These are phyloP conservation scores for Psilocybe tampanensis DNA, from an alignment of 768 basidiomycete species.

Conservation along the genomic window DNA sequence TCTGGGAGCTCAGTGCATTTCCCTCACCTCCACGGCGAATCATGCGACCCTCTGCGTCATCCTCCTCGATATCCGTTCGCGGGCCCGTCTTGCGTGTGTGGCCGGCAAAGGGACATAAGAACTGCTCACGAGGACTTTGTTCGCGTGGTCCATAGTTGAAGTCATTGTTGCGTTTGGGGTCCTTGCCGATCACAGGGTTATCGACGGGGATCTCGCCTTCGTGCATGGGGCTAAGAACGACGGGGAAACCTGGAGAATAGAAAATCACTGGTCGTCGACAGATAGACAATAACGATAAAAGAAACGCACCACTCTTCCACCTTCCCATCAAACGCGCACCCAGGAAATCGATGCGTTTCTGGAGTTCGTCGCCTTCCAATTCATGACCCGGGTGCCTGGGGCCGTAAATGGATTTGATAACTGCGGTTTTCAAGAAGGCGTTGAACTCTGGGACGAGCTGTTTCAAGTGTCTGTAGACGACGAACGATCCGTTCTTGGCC, in stretches of 20 bases:
- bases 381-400: background rate
- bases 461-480: constrained; percentile 36
- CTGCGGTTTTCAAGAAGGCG: constrained; percentile 12
- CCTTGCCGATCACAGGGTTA: constrained; percentile 6
- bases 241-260: background rate
- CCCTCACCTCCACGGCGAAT: background rate
- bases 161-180: constrained; percentile 32
- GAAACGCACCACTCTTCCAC: background rate
- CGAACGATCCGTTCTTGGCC: constrained; percentile 35
- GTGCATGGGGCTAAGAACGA: background rate
- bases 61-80: constrained; percentile 17
- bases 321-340: constrained; percentile 13
- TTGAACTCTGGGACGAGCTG: constrained; percentile 32
- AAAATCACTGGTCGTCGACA: too few species aligned
- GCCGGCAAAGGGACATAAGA: constrained; percentile 33
- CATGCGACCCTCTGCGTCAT: background rate
- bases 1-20: background rate
- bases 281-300: background rate
- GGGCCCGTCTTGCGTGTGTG: constrained; percentile 34
- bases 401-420: background rate
- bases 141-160: constrained; percentile 22
- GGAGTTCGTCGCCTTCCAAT: background rate
- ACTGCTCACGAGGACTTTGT: background rate
- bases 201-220: constrained; percentile 7
- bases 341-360: background rate